These are phyloP conservation scores for Globisporangium polare DNA, from an alignment of 352 stramenopile genomes.

Conservation along the genomic window DNA sequence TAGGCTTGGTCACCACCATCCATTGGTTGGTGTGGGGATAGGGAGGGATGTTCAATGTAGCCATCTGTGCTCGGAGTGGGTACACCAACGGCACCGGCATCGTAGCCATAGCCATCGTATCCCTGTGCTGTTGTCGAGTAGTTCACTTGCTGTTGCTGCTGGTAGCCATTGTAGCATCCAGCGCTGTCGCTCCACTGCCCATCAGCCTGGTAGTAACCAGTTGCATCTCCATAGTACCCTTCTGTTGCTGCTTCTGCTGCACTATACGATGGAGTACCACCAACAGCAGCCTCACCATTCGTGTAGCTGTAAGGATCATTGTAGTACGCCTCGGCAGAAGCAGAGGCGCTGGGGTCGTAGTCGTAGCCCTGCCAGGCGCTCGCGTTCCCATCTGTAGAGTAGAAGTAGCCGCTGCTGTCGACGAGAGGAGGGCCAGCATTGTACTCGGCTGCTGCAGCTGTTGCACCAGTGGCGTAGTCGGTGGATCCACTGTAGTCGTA, in stretches of 20 bases:
- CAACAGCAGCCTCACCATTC: background rate
- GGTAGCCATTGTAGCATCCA: background rate
- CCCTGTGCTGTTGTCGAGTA: background rate
- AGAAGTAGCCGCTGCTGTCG: slow-evolving; percentile 30
- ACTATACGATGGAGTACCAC: too few species aligned
- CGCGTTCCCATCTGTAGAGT: slow-evolving; percentile 26
- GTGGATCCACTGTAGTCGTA: slow-evolving; percentile 20
- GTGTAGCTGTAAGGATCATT: slow-evolving; percentile 1
- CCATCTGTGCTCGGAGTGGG: slow-evolving; percentile 1
- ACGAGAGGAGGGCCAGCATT: slow-evolving; percentile 15
- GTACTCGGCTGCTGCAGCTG: background rate
- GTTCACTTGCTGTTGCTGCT: background rate
- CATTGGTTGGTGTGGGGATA: background rate
- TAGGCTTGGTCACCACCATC: background rate
- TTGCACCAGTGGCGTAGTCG: background rate
- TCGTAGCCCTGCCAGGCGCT: slow-evolving; percentile 29
- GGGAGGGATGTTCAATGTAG: slow-evolving; percentile 9
- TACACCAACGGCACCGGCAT: background rate
- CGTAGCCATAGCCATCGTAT: background rate
- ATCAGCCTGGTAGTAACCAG: background rate
- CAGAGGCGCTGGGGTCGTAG: slow-evolving; percentile 1
- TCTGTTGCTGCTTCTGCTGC: background rate
- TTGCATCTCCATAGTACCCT: background rate
- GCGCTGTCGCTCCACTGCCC: background rate
- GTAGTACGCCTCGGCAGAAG: background rate